A percentile compares a stretch with the other conserved stretches of the same genome.
phyloP scores from a whole-genome alignment of 148 eudicot species.

The Pouteria glomerata region DNA sequence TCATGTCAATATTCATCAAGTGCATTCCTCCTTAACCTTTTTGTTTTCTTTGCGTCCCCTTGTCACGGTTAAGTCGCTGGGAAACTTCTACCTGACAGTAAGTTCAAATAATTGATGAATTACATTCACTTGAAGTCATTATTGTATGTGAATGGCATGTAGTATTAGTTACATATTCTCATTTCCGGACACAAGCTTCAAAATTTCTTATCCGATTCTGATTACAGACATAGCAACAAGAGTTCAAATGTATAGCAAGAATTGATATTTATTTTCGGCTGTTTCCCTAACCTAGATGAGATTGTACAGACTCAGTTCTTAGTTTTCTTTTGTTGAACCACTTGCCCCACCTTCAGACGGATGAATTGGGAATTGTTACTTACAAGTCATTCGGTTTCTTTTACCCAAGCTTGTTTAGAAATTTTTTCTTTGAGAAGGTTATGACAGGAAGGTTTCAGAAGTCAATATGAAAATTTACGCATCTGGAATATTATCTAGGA shows the following conservation, averaged over 20 bases:
- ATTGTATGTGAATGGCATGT: neutral
- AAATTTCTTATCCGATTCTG: no score
- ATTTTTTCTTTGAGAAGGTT: neutral
- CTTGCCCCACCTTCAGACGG: neutral
- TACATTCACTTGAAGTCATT: neutral
- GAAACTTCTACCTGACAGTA: no score
- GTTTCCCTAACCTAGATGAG: neutral
- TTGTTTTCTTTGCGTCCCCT: no score
- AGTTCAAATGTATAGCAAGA: neutral
- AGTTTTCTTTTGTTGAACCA: neutral
- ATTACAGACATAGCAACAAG: no score
- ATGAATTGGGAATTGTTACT: neutral
- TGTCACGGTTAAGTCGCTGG: no score
- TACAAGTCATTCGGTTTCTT: neutral
- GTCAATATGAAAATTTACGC: neutral
- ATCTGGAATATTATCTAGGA: neutral
- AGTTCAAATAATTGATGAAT: no score
- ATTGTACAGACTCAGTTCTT: neutral
- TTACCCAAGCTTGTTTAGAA: neutral
- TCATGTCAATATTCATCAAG: no score
- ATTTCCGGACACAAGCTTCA: no score
- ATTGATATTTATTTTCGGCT: neutral
- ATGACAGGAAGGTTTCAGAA: neutral
- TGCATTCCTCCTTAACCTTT: no score
- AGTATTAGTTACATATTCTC: no score